Conservation (phyloP, 2,329 filamentous ascomycete species). For the Trichophaea hybrida region DNA sequence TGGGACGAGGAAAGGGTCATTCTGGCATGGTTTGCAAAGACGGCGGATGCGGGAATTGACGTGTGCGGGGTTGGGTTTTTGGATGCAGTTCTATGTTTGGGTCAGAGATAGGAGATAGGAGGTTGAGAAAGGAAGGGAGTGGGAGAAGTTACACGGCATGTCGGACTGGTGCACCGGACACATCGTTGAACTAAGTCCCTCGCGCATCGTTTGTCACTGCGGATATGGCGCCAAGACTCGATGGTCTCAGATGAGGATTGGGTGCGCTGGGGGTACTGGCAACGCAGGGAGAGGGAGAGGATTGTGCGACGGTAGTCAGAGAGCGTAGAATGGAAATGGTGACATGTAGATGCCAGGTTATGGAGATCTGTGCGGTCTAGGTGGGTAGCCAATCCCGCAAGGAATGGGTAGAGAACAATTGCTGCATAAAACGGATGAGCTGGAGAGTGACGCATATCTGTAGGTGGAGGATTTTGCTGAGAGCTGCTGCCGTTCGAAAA, state of each 20-base stretch:
- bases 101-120: background rate
- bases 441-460: background rate
- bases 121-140: background rate
- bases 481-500: background rate
- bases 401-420: conserved; percentile 16
- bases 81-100: conserved; percentile 13
- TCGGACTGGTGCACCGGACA: conserved; percentile 3
- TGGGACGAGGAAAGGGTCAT: background rate
- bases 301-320: conserved; percentile 10
- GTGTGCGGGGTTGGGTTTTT: conserved; percentile 4
- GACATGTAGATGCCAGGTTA: conserved; percentile 13
- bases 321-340: conserved; percentile 14
- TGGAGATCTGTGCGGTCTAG: conserved; percentile 21
- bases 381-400: conserved; percentile 9
- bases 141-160: conserved; percentile 13
- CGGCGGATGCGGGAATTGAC: conserved; percentile 8
- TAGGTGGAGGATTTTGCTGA: background rate
- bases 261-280: conserved; percentile 1
- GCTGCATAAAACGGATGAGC: conserved; percentile 13
- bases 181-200: conserved; percentile 17
- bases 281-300: conserved; percentile 8
- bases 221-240: conserved; percentile 5
- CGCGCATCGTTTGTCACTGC: conserved; percentile 6
- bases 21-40: conserved; percentile 8
- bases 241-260: background rate